A percentile compares a stretch with the other conserved stretches of the same genome.
Conservation (phyloP, 305 asterid species). For the Salvia sclarea region DNA sequence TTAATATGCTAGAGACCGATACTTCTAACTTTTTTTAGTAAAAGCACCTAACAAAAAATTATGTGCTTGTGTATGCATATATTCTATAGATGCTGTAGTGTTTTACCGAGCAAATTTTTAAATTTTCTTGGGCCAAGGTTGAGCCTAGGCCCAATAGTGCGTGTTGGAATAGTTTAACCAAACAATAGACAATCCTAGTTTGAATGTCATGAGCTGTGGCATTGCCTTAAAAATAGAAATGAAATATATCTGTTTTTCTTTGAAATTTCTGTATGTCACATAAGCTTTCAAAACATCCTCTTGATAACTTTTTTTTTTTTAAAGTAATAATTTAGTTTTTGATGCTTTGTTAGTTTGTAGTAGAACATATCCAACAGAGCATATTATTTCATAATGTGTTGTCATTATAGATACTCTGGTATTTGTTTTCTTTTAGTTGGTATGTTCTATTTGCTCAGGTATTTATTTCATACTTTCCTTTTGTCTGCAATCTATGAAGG, state of each 20-base stretch:
- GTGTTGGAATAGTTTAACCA: constrained; percentile 39
- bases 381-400: too few relatives aligned
- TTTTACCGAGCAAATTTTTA: constrained; percentile 46
- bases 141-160: constrained; percentile 30
- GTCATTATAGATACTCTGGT: too few relatives aligned
- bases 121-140: constrained; percentile 33
- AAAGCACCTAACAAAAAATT: not conserved
- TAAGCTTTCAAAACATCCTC: constrained; percentile 8
- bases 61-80: not conserved
- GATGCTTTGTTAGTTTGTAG: not conserved
- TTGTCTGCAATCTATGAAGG: constrained; percentile 51
- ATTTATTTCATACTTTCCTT: constrained; percentile 14
- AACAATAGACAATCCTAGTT: constrained; percentile 48
- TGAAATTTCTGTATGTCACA: constrained; percentile 12
- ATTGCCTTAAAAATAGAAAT: constrained; percentile 38
- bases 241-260: not conserved
- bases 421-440: constrained; percentile 15
- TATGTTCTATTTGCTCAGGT: constrained; percentile 12
- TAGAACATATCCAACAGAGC: not conserved
- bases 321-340: constrained; percentile 2
- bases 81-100: constrained; percentile 24
- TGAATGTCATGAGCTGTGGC: constrained; percentile 48
- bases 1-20: constrained; percentile 20
- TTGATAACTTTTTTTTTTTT: not conserved
- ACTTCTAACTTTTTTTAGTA: not conserved